Base-by-base conservation (phyloP, 768 basidiomycete genomes). In the Tricholoma matsutake region DNA sequence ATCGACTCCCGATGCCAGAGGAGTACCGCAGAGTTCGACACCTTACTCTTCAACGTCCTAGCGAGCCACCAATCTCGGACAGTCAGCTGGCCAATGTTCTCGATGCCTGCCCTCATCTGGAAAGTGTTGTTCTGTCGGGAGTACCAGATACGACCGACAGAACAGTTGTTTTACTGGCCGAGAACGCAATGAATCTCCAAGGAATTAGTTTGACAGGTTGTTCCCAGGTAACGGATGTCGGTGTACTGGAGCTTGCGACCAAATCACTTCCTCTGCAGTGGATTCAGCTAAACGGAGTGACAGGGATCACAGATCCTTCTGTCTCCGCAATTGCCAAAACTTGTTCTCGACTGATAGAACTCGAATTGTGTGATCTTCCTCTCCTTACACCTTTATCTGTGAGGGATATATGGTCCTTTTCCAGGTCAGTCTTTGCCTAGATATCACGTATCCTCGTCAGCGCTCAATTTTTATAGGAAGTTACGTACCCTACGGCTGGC, bases 351-450 rank as follows among this genome's bases (percentile, higher is more conserved):
- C 84, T 97, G 25, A 77, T 89, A 57, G 94, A 96, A 72, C 78
- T 96, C 63, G 94, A 97, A 69, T 75, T 96, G 37, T 85, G 76
- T 67, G 82, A 82, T 67, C 86, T 93, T 62, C 82, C 84, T 9
- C 78, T 86, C 41, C 67, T 97, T 58, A 91, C 89, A 7, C 82
- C 84, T 6, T 70, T 81, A 51, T 86, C 91, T 0, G 79, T 93
- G 34, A 84, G 89, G 37, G 91, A 93, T 68, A 79, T 97, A n/a
- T 89, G 94, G 82, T 80, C 82, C 31, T 92, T 86, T 73, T 89
- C 89, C 49, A 85, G 81, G 75, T 82, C 72, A 67, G 79, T 67
- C 31, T 7, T 61, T 57, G 59, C 56, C 49, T 20, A 45, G 37
- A 59, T 62, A 61, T 65, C 60, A 51, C 64, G 59, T 59, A 60